Base-by-base conservation (phyloP, 352 stramenopile species). In the Aphanomyces cochlioides region DNA sequence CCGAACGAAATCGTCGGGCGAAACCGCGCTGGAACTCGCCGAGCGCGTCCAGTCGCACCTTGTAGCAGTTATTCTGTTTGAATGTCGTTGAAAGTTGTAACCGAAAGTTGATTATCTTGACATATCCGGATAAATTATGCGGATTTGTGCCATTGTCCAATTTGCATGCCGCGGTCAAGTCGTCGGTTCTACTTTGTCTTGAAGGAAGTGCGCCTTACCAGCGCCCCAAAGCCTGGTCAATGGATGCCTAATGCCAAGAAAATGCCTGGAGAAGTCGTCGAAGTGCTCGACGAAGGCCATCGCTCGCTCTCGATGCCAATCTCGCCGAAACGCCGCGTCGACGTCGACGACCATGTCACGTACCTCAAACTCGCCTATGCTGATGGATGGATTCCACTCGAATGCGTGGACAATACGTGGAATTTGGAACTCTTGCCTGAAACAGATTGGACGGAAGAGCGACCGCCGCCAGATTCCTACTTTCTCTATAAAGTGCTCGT, bases 1-100 rank as follows among this genome's bases (percentile, higher is more conserved):
- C 38, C 74, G 79, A 10, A 90, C 83, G 36, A 77, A 84, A 58
- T 79, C 76, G 38, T 90, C 81, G 17, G 88, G 88, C 56, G 85
- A 93, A 74, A 93, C 82, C 5, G 82, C 85, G 43, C 76, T 93
- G 17, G 85, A 93, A 60, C 81, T 93, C 78, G 83, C 85, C 4
- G 82, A 93, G 75, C 83, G 85, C 1, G 74, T 93, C 56, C 77
- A 79, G 34, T 90, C 79, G 5, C 80, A 91, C 50, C 76, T 93
- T 41, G 83, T 93, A 5, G 82, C 83, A 5, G 90, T 91, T 72
- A 60, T 90, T 34, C 75, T 93, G 37, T 90, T 70, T 47, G 64
- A 70, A 61, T 61, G 12, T 12, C 43, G 43, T n/a, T 50, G 43
- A 50, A n/a, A 50, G 17, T 12, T 12, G 43, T 28, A 28, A 28